These are phyloP conservation scores for Nakazawaea sp. DNA, from an alignment of 805 yeast species.

Conservation along the genomic window DNA sequence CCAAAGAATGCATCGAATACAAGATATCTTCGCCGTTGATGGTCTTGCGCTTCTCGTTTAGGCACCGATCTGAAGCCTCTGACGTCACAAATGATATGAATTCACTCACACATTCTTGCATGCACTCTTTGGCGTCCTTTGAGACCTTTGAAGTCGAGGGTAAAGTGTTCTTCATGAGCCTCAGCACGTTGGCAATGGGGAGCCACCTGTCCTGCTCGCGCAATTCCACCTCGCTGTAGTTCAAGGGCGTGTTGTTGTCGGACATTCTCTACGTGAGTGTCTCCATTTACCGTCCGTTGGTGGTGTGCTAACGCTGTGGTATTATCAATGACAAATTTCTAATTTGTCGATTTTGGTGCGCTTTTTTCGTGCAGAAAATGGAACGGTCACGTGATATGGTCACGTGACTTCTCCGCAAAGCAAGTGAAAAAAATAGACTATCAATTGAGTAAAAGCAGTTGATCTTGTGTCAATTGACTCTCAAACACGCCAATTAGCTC, in stretches of 20 bases:
- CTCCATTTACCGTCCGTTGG: too few relatives aligned
- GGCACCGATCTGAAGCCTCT: conserved; percentile 57
- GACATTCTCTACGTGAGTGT: too few relatives aligned
- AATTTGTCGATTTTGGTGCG: background rate
- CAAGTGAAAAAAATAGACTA: too few relatives aligned
- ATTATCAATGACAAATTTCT: conserved; percentile 2
- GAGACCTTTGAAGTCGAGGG: conserved; percentile 72
- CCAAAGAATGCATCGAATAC: conserved; percentile 56
- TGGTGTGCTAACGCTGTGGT: too few relatives aligned
- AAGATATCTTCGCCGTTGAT: conserved; percentile 65
- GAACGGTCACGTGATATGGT: too few relatives aligned
- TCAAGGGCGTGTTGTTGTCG: background rate
- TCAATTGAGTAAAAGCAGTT: too few relatives aligned
- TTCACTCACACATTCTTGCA: conserved; percentile 66
- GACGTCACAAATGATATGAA: conserved; percentile 63
- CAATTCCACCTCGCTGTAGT: conserved; percentile 35
- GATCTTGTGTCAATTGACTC: too few relatives aligned
- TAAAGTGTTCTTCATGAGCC: conserved; percentile 69
- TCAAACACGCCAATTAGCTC: too few relatives aligned
- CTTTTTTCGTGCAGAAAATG: too few relatives aligned
- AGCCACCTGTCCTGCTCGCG: conserved; percentile 57
- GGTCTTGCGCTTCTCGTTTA: conserved; percentile 60
- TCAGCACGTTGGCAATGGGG: conserved; percentile 60
- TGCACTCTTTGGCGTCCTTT: conserved; percentile 73
- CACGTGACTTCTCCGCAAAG: too few relatives aligned